phyloP scores from a whole-genome alignment of 306 rosid genomes.

The Gleditsia sinensis region DNA sequence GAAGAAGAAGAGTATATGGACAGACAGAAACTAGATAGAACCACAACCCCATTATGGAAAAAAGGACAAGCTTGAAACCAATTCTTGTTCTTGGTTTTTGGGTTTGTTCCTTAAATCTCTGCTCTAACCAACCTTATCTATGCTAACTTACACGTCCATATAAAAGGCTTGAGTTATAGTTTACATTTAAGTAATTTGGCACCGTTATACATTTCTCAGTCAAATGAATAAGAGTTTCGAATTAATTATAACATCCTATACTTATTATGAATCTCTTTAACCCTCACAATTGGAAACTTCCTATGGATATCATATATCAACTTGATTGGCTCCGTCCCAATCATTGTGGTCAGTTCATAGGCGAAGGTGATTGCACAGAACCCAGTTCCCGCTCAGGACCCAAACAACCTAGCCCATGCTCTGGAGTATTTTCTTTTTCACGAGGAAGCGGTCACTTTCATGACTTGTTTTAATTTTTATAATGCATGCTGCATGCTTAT shows the following conservation, averaged over 20 bases:
- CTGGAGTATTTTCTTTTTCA: too few species aligned
- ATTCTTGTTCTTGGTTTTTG: not conserved
- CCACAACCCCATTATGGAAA: slow-evolving; percentile 39
- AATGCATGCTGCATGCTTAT: too few species aligned
- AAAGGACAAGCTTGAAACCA: not conserved
- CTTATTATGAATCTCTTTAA: not conserved
- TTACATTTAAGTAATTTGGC: not conserved
- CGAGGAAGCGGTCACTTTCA: too few species aligned
- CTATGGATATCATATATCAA: not conserved
- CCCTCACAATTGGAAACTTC: not conserved
- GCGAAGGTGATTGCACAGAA: too few species aligned
- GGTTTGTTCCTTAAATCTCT: not conserved
- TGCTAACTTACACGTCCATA: too few species aligned
- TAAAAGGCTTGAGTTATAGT: not conserved
- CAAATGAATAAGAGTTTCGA: not conserved
- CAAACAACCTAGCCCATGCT: too few species aligned
- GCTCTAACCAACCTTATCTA: not conserved
- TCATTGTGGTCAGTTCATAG: too few species aligned
- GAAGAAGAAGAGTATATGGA: slow-evolving; percentile 8
- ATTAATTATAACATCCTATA: not conserved
- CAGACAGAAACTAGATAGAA: slow-evolving; percentile 25
- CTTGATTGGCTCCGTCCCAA: not conserved
- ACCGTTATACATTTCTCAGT: not conserved
- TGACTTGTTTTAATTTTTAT: too few species aligned
- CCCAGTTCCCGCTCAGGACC: too few species aligned